Conservation (phyloP, 768 basidiomycete species). For the Termitomyces bulborhizus region DNA sequence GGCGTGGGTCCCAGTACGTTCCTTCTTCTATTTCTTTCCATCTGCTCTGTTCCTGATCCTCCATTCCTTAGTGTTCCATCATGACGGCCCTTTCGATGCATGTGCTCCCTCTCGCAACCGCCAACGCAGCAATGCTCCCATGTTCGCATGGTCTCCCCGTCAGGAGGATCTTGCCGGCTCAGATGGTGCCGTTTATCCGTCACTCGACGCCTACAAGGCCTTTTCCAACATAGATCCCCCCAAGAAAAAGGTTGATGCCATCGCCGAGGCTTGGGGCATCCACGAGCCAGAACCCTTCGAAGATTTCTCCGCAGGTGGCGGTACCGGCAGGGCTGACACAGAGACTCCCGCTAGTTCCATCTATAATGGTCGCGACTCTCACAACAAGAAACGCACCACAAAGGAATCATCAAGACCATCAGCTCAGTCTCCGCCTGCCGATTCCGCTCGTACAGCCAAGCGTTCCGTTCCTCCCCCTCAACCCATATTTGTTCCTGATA, state of each 20-base stretch:
- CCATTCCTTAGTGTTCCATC: constrained; percentile 68
- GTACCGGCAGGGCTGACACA: constrained; percentile 38
- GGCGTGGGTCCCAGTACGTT: constrained; percentile 78
- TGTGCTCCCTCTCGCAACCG: constrained; percentile 88
- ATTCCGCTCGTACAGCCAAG: constrained; percentile 22
- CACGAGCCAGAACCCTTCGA: constrained; percentile 90
- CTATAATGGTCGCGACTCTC: constrained; percentile 57
- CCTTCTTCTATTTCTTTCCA: constrained; percentile 14
- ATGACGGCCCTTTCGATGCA: constrained; percentile 89
- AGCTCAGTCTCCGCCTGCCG: constrained; percentile 17
- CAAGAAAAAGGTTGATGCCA: constrained; percentile 84
- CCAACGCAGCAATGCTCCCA: constrained; percentile 71
- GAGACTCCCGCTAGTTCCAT: constrained; percentile 65
- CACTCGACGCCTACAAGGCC: constrained; percentile 38
- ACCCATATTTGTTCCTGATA: constrained; percentile 70
- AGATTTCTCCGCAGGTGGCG: constrained; percentile 83
- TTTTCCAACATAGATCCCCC: constrained; percentile 54
- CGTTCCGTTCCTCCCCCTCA: constrained; percentile 69
- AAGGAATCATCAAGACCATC: constrained; percentile 39
- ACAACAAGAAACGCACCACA: constrained; percentile 32
- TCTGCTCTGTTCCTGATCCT: constrained; percentile 6
- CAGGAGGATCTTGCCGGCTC: constrained; percentile 33
- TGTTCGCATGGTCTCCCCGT: constrained; percentile 64
- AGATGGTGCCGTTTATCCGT: constrained; percentile 46
- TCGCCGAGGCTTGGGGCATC: constrained; percentile 91